Percentiles rank a stretch among this genome's conserved stretches.
phyloP scores from a whole-genome alignment of 2,329 filamentous ascomycete species.

The Fusarium euwallaceae region DNA sequence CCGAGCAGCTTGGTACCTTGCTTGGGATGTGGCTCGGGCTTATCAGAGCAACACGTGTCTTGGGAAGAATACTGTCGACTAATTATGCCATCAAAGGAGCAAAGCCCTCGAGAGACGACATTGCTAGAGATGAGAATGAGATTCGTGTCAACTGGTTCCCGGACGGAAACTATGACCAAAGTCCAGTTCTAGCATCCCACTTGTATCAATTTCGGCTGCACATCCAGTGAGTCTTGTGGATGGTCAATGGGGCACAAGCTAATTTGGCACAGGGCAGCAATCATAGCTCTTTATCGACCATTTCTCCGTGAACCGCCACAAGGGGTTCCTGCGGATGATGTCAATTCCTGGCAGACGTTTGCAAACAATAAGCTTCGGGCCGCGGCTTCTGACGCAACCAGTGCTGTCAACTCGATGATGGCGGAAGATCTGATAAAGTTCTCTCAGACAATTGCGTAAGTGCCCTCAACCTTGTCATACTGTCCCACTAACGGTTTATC shows the following conservation, averaged over 20 bases:
- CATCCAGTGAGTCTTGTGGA: neutral
- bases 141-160: neutral
- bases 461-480: neutral
- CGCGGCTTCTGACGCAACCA: neutral
- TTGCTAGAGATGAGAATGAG: neutral
- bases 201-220: neutral
- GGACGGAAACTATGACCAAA: neutral
- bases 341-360: neutral
- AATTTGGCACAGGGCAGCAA: neutral
- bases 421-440: neutral
- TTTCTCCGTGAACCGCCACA: neutral
- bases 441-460: neutral
- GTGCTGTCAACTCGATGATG: constrained; percentile 2
- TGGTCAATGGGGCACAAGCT: neutral
- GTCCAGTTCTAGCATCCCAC: neutral
- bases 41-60: neutral
- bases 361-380: neutral
- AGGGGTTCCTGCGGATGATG: neutral
- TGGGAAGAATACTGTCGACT: neutral
- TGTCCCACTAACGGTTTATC: neutral
- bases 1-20: neutral
- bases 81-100: neutral
- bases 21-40: neutral
- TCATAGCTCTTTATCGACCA: neutral
- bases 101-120: neutral